A percentile compares a stretch with the other conserved stretches of the same genome.
These are phyloP conservation scores for Musa balbisiana DNA, from an alignment of 202 grass and related monocot genomes.

Conservation along the genomic window DNA sequence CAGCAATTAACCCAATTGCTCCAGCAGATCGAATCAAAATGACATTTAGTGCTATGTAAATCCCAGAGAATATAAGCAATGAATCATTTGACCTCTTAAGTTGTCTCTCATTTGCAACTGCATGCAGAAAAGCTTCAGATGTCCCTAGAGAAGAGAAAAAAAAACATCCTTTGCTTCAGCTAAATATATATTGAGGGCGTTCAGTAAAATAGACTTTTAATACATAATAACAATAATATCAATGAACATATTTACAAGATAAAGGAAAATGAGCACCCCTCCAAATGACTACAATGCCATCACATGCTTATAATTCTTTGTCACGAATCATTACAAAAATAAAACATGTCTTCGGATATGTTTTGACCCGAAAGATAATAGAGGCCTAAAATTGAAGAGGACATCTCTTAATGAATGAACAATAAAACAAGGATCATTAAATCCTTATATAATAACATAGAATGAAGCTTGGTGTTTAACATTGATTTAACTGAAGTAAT, in stretches of 20 bases:
- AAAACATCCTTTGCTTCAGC: constrained; percentile 1
- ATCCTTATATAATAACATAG: too few species aligned
- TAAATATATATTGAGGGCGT: not conserved
- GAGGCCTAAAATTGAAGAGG: too few species aligned
- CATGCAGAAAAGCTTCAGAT: constrained; percentile 90
- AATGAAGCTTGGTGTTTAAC: too few species aligned
- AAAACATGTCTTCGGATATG: not conserved
- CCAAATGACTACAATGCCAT: not conserved
- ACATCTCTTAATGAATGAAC: too few species aligned
- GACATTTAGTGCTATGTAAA: constrained; percentile 70
- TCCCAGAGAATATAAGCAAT: constrained; percentile 74
- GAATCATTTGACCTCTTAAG: constrained; percentile 84
- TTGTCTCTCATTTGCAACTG: constrained; percentile 80
- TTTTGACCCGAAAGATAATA: too few species aligned
- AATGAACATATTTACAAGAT: not conserved
- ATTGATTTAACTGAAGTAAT: too few species aligned
- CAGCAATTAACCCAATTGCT: constrained; percentile 84
- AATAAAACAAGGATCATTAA: too few species aligned
- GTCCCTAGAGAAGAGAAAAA: constrained; percentile 49
- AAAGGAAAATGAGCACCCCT: not conserved
- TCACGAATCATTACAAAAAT: not conserved
- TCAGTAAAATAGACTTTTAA: not conserved
- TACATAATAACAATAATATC: not conserved
- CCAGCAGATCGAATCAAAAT: constrained; percentile 67
- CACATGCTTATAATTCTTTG: not conserved